phyloP scores from a whole-genome alignment of 495 filamentous ascomycete species.

The Geoglossum glabrum region DNA sequence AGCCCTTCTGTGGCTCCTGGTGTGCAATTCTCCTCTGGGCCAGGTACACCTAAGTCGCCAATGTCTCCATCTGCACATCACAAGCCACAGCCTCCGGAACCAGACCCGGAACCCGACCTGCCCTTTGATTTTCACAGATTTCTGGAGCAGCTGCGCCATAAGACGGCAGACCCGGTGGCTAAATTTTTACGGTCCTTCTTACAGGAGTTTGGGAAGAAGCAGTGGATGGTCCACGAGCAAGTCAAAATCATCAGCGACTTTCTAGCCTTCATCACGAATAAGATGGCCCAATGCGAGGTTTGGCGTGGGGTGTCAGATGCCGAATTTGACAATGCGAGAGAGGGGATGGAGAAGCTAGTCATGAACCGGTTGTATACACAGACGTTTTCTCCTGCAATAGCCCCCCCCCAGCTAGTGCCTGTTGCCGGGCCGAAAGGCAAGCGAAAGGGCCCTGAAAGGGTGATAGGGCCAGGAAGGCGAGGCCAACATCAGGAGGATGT shows the following conservation, averaged over 20 bases:
- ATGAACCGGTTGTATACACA: constrained; percentile 97
- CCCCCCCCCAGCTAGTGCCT: constrained; percentile 53
- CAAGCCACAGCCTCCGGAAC: constrained; percentile 57
- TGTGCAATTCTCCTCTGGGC: not conserved
- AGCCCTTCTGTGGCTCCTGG: not conserved
- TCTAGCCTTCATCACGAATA: constrained; percentile 90
- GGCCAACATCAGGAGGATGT: constrained; percentile 98
- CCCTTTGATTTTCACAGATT: constrained; percentile 98
- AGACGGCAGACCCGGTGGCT: constrained; percentile 89
- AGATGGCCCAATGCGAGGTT: constrained; percentile 96
- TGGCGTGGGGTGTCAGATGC: constrained; percentile 91
- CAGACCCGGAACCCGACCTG: constrained; percentile 72
- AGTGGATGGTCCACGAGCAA: constrained; percentile 99
- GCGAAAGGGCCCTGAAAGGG: constrained; percentile 43
- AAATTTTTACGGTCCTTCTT: constrained; percentile 90
- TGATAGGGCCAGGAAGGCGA: constrained; percentile 59
- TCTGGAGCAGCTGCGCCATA: constrained; percentile 81
- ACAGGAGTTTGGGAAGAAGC: constrained; percentile 85
- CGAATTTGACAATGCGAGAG: constrained; percentile 93
- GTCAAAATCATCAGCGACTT: constrained; percentile 98
- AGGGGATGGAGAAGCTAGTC: constrained; percentile 99
- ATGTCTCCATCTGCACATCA: constrained; percentile 34
- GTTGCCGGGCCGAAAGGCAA: constrained; percentile 37
- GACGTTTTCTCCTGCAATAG: constrained; percentile 88
- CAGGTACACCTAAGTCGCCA: constrained; percentile 14